phyloP scores from a whole-genome alignment of 1,284 basidiomycete species.

The Erythrobasidium hasegawianum region DNA sequence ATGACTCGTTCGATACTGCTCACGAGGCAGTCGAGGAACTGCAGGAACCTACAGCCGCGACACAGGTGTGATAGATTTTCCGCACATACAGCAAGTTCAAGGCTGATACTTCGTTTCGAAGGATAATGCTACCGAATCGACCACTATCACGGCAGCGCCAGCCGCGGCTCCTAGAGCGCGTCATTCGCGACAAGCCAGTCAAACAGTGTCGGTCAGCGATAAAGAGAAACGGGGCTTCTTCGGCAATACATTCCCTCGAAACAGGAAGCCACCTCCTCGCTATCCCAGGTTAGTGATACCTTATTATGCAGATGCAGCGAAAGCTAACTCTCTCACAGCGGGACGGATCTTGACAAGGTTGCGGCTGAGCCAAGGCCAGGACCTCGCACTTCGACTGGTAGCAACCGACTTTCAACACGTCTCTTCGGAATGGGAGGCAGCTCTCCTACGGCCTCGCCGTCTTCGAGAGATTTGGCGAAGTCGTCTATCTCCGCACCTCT shows the following conservation, averaged over 20 bases:
- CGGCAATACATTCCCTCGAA: slow-evolving; percentile 4
- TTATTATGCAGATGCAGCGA: background rate
- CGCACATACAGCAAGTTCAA: too few species aligned
- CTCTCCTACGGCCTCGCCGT: slow-evolving; percentile 10
- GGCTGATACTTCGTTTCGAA: too few species aligned
- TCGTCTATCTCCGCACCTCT: slow-evolving; percentile 23
- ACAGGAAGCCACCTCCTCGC: slow-evolving; percentile 26
- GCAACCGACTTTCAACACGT: slow-evolving; percentile 25
- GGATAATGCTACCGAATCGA: too few species aligned
- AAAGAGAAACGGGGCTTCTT: slow-evolving; percentile 27
- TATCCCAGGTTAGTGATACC: slow-evolving; percentile 2
- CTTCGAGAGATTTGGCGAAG: slow-evolving; percentile 4
- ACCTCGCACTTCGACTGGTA: slow-evolving; percentile 17
- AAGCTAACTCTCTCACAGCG: background rate
- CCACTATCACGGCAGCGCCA: too few species aligned
- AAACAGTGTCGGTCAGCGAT: slow-evolving; percentile 5
- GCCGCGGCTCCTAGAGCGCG: background rate
- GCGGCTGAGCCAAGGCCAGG: slow-evolving; percentile 1
- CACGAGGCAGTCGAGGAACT: slow-evolving; percentile 2
- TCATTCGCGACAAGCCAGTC: slow-evolving; percentile 2
- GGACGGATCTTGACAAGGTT: slow-evolving; percentile 5
- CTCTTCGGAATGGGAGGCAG: slow-evolving; percentile 30
- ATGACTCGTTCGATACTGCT: slow-evolving; percentile 11
- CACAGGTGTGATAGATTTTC: too few species aligned
- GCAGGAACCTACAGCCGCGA: background rate